Percentiles rank a stretch among this genome's conserved stretches.
Evolutionary conservation across 78 protist genomes (phyloP).

Genomic region (Dictyostelium discoideum): DNA sequence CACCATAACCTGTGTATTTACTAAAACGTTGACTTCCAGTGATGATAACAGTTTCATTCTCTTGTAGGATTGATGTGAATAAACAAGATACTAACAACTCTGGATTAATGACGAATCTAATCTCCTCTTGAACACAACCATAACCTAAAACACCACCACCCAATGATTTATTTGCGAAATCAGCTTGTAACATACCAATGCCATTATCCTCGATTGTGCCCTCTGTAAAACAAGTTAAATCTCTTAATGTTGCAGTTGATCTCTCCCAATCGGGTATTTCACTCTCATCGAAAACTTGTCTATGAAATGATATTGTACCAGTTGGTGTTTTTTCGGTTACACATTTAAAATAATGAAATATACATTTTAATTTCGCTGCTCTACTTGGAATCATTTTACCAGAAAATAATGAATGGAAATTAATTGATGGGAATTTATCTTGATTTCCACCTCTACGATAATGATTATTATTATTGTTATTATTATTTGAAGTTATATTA

Average conservation of each 20-base stretch:
- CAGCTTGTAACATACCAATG: conserved; percentile 74
- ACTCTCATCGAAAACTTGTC: conserved; percentile 46
- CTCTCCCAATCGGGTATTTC: conserved; percentile 79
- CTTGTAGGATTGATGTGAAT: conserved; percentile 50
- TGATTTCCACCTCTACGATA: not conserved
- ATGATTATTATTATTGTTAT: not conserved
- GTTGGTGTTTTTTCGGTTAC: conserved; percentile 5
- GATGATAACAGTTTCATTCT: conserved; percentile 79
- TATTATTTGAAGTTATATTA: no score
- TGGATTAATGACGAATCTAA: conserved; percentile 84
- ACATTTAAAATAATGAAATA: conserved; percentile 64
- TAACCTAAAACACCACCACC: conserved; percentile 93
- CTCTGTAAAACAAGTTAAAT: conserved; percentile 24
- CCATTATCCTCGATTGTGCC: conserved; percentile 81
- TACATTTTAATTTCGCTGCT: conserved; percentile 71
- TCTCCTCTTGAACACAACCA: conserved; percentile 93
- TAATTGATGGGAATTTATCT: conserved; percentile 30
- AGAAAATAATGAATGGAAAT: conserved; percentile 71
- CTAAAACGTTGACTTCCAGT: conserved; percentile 83
- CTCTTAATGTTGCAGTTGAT: conserved; percentile 10
- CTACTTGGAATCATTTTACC: conserved; percentile 14
- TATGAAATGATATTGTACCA: conserved; percentile 72
- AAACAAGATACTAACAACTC: conserved; percentile 74
- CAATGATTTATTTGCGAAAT: conserved; percentile 88
- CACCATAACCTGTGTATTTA: conserved; percentile 75